phyloP scores from a whole-genome alignment of 805 yeast genomes.

The Yamadazyma akitaensis region DNA sequence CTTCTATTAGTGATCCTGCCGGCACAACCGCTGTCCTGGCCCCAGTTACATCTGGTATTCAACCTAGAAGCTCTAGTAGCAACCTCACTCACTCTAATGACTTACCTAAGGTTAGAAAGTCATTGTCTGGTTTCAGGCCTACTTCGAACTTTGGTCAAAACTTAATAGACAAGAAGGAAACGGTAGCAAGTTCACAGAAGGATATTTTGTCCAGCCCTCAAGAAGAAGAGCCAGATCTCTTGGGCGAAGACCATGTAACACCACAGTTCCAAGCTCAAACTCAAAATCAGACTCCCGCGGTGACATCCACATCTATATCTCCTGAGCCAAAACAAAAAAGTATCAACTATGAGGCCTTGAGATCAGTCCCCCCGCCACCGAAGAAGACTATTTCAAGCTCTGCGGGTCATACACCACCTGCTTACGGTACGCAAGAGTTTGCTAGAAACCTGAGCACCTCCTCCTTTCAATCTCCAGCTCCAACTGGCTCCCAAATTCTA shows the following conservation, averaged over 20 bases:
- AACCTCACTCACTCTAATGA: constrained; percentile 25
- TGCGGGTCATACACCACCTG: constrained; percentile 18
- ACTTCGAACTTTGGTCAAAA: constrained; percentile 83
- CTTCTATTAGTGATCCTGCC: constrained; percentile 14
- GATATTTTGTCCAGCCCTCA: constrained; percentile 7
- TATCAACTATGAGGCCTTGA: constrained; percentile 50
- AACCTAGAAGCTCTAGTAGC: constrained; percentile 29
- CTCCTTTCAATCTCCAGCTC: constrained; percentile 8
- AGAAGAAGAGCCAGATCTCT: constrained; percentile 23
- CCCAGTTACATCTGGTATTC: constrained; percentile 12
- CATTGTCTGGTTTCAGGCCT: constrained; percentile 62
- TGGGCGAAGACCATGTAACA: constrained; percentile 29
- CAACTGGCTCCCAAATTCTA: constrained; percentile 1
- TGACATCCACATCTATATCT: background rate
- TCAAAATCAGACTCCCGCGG: background rate
- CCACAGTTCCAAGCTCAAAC: constrained; percentile 8
- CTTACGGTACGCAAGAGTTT: constrained; percentile 10
- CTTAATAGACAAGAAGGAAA: constrained; percentile 35
- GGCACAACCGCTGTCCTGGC: constrained; percentile 9
- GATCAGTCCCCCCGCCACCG: constrained; percentile 46
- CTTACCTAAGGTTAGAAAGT: constrained; percentile 32
- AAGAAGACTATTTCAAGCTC: constrained; percentile 10
- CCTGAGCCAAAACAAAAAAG: constrained; percentile 22
- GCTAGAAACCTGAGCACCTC: constrained; percentile 11
- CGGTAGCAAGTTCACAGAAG: background rate